Percentiles rank a stretch among this genome's conserved stretches.
These are phyloP conservation scores for Metschnikowia baotianmanensis DNA, from an alignment of 805 yeast genomes.

Conservation along the genomic window DNA sequence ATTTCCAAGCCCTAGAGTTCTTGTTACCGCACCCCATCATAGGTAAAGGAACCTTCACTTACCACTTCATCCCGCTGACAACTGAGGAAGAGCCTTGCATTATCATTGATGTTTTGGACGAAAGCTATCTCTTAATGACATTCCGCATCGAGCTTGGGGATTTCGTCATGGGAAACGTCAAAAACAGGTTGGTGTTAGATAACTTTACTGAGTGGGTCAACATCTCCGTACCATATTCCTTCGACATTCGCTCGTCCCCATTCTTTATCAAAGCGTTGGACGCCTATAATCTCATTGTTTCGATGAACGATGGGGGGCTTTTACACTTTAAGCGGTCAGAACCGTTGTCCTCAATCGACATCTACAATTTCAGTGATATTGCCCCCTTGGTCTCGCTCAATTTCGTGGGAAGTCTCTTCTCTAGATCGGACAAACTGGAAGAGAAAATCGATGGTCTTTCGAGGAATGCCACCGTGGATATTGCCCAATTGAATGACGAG, in stretches of 20 bases:
- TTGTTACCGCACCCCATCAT: slow-evolving; percentile 23
- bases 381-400: slow-evolving; percentile 33
- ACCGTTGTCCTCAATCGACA: slow-evolving; percentile 39
- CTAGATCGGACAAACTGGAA: slow-evolving; percentile 13
- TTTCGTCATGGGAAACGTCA: slow-evolving; percentile 31
- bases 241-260: slow-evolving; percentile 46
- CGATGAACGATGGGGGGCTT: slow-evolving; percentile 77
- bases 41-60: slow-evolving; percentile 14
- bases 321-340: slow-evolving; percentile 46
- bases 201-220: slow-evolving; percentile 59
- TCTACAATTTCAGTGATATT: slow-evolving; percentile 52
- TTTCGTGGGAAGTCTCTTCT: slow-evolving; percentile 25
- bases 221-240: slow-evolving; percentile 63
- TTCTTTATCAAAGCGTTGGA: slow-evolving; percentile 50
- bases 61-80: slow-evolving; percentile 15
- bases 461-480: slow-evolving; percentile 43
- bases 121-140: slow-evolving; percentile 51
- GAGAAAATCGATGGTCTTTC: slow-evolving; percentile 36
- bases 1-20: slow-evolving; percentile 33
- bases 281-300: slow-evolving; percentile 46
- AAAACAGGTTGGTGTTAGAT: slow-evolving; percentile 23
- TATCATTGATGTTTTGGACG: slow-evolving; percentile 54
- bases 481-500: slow-evolving; percentile 34
- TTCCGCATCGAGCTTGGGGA: slow-evolving; percentile 41
- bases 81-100: slow-evolving; percentile 30